Conservation (phyloP, 78 protist genomes). For the Guillardia theta region DNA sequence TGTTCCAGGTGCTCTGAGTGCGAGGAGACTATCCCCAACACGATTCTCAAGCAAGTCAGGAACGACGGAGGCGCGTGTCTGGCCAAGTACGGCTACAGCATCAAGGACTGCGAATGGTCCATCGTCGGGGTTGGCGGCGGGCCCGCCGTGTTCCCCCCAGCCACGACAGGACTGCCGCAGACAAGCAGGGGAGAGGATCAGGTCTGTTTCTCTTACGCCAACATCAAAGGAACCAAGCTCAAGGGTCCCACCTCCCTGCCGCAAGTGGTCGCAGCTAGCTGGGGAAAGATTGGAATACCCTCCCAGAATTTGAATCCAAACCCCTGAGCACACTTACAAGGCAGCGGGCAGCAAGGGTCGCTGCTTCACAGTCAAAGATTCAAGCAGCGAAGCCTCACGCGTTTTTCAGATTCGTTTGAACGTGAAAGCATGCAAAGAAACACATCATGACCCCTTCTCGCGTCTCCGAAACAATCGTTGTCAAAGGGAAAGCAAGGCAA, state of each 20-base stretch:
- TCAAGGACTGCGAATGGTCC: neutral
- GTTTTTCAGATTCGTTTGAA: no score
- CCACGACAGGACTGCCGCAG: neutral
- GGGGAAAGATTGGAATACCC: neutral
- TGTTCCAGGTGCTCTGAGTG: neutral
- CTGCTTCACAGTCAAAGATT: no score
- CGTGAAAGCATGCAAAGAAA: no score
- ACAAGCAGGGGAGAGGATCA: neutral
- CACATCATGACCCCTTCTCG: no score
- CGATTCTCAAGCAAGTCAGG: neutral
- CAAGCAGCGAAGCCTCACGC: no score
- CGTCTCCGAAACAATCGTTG: no score
- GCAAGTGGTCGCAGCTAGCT: neutral
- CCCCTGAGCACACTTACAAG: no score
- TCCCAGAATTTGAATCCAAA: neutral
- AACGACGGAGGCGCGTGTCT: neutral
- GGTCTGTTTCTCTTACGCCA: neutral
- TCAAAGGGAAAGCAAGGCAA: no score
- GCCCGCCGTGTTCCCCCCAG: neutral
- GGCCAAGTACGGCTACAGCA: neutral
- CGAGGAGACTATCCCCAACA: neutral
- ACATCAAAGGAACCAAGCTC: neutral
- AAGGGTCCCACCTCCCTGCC: neutral
- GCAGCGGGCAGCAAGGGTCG: no score
- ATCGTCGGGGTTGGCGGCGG: neutral